Conservation (phyloP, 2,329 filamentous ascomycete genomes). For the Lasiodiplodia citricola region DNA sequence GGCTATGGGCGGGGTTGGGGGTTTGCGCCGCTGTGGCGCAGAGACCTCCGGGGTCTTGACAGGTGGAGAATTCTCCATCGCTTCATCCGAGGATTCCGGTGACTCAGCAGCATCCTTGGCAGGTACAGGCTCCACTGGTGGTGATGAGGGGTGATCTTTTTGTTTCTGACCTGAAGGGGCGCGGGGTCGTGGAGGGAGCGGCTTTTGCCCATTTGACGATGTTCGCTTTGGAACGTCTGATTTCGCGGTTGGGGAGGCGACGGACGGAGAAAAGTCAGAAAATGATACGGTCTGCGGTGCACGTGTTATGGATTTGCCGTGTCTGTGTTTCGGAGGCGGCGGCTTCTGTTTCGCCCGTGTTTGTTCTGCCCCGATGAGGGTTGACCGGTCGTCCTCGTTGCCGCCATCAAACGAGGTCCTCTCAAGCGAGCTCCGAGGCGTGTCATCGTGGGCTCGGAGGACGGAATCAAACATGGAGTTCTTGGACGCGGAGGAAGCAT, state of each 20-base stretch:
- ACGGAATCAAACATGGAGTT: slow-evolving; percentile 64
- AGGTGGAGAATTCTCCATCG: slow-evolving; percentile 3
- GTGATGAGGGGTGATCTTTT: slow-evolving; percentile 15
- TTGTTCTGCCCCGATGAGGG: slow-evolving; percentile 34
- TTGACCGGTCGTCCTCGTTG: slow-evolving; percentile 50
- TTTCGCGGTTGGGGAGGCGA: slow-evolving; percentile 30
- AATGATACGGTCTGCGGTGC: slow-evolving; percentile 47
- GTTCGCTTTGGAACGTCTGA: slow-evolving; percentile 35
- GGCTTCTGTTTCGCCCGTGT: slow-evolving; percentile 66
- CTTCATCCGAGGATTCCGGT: neutral
- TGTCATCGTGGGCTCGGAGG: slow-evolving; percentile 53
- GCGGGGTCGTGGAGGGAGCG: slow-evolving; percentile 61
- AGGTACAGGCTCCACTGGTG: slow-evolving; percentile 28
- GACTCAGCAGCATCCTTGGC: neutral
- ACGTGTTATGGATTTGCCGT: slow-evolving; percentile 66
- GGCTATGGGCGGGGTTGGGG: slow-evolving; percentile 37
- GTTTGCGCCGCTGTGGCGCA: slow-evolving; percentile 31
- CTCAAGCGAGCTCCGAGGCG: slow-evolving; percentile 65
- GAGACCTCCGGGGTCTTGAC: slow-evolving; percentile 17
- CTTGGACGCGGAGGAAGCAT: slow-evolving; percentile 64
- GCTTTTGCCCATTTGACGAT: slow-evolving; percentile 64
- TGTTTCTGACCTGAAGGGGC: neutral
- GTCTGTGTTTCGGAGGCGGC: slow-evolving; percentile 73
- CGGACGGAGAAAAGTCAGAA: slow-evolving; percentile 38
- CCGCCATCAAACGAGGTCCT: slow-evolving; percentile 55